phyloP scores from a whole-genome alignment of 2,329 filamentous ascomycete species.

The Penicillium sp. region DNA sequence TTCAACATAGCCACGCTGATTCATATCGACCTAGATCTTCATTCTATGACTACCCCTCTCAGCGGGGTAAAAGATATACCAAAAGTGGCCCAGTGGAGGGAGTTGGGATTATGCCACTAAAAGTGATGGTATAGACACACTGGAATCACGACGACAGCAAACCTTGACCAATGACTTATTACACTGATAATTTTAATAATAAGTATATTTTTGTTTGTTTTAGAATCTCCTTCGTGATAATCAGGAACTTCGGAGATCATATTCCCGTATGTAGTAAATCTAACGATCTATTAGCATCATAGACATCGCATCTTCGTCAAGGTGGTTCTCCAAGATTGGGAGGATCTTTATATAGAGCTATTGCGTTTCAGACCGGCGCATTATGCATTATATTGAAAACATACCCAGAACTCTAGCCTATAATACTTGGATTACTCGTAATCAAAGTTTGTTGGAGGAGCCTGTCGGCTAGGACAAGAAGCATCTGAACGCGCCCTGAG shows the following conservation, averaged over 20 bases:
- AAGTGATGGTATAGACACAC: too few species aligned
- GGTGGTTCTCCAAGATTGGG: neutral
- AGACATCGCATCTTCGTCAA: neutral
- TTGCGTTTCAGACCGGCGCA: neutral
- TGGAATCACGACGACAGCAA: neutral
- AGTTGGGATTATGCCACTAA: neutral
- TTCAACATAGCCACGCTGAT: neutral
- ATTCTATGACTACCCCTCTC: neutral
- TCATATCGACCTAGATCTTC: too few species aligned
- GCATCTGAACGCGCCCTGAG: neutral
- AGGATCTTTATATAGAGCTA: neutral
- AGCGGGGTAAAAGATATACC: neutral
- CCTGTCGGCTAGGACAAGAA: neutral
- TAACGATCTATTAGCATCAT: neutral
- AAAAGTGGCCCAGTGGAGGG: neutral
- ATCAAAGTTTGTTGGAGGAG: neutral
- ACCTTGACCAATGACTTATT: too few species aligned
- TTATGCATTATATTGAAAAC: neutral
- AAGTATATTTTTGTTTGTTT: too few species aligned
- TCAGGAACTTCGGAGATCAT: neutral
- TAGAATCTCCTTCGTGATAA: too few species aligned
- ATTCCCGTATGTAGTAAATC: neutral
- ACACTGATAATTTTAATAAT: too few species aligned
- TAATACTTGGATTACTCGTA: neutral
- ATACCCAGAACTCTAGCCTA: neutral